Evolutionary conservation across 2,329 filamentous ascomycete genomes (phyloP).

Genomic region (Emergomyces orientalis): DNA sequence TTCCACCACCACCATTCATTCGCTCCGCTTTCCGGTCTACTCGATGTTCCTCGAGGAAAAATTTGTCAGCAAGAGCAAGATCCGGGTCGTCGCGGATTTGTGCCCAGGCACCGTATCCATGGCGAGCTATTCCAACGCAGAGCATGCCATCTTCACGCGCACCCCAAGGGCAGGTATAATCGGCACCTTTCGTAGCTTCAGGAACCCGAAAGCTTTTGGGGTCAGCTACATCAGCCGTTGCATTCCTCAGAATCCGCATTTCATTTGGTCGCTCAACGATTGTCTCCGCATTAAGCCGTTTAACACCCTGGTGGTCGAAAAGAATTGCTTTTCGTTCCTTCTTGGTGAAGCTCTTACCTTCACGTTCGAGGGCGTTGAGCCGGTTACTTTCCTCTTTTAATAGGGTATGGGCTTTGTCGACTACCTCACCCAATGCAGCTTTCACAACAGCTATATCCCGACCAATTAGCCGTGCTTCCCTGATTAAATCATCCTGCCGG

Average conservation of each 20-base stretch:
- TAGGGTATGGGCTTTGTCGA: constrained; percentile 59
- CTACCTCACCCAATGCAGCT: constrained; percentile 65
- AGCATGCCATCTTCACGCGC: constrained; percentile 95
- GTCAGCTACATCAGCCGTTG: constrained; percentile 56
- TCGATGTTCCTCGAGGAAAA: constrained; percentile 95
- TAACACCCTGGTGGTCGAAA: constrained; percentile 87
- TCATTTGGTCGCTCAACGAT: constrained; percentile 85
- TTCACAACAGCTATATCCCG: constrained; percentile 74
- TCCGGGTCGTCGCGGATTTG: constrained; percentile 88
- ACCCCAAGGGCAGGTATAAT: constrained; percentile 88
- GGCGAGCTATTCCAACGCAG: constrained; percentile 80
- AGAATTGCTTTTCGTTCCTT: constrained; percentile 96
- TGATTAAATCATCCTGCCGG: constrained; percentile 74
- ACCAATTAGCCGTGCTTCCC: constrained; percentile 73
- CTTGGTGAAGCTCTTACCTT: constrained; percentile 78
- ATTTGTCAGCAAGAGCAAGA: constrained; percentile 76
- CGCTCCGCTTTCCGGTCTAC: constrained; percentile 96
- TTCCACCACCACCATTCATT: constrained; percentile 53
- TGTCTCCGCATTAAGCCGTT: constrained; percentile 92
- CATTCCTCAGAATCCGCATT: constrained; percentile 70
- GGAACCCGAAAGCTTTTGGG: constrained; percentile 74
- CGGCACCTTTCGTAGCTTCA: constrained; percentile 84
- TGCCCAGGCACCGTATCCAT: constrained; percentile 92
- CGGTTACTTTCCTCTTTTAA: constrained; percentile 63
- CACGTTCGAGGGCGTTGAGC: constrained; percentile 55